phyloP scores from a whole-genome alignment of 2,329 filamentous ascomycete genomes.

The Pyrenophora seminiperda region DNA sequence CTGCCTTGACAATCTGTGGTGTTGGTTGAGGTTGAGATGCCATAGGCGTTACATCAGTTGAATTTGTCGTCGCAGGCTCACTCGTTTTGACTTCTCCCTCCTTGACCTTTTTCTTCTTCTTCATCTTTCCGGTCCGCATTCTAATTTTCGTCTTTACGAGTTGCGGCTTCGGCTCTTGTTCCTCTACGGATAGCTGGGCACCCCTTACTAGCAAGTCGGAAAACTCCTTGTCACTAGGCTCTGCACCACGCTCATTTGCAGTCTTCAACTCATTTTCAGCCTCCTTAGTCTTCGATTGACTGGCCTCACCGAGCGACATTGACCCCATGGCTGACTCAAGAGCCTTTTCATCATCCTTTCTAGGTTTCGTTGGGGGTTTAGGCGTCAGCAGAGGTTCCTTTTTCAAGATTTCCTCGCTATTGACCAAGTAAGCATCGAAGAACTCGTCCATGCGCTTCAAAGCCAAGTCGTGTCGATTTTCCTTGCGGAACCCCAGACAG shows the following conservation, averaged over 20 bases:
- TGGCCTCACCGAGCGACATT: conserved; percentile 26
- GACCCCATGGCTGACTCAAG: conserved; percentile 32
- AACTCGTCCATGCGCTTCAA: conserved; percentile 73
- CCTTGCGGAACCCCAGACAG: conserved; percentile 80
- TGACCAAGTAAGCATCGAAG: conserved; percentile 72
- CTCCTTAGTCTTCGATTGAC: conserved; percentile 8
- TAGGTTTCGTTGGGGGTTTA: conserved; percentile 12
- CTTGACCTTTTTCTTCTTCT: conserved; percentile 27
- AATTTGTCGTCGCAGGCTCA: conserved; percentile 9
- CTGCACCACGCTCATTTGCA: background rate
- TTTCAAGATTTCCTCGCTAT: conserved; percentile 63
- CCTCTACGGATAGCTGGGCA: conserved; percentile 22
- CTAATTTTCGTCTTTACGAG: conserved; percentile 46
- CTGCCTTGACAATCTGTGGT: conserved; percentile 32
- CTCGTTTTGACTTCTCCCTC: conserved; percentile 28
- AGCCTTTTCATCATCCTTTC: conserved; percentile 19
- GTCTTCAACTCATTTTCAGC: conserved; percentile 18
- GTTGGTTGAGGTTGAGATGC: conserved; percentile 5
- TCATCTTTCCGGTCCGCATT: conserved; percentile 40
- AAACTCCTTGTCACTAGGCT: conserved; percentile 39
- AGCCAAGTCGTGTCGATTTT: conserved; percentile 70
- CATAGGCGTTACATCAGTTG: background rate
- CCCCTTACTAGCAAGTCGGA: conserved; percentile 33
- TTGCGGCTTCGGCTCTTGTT: conserved; percentile 23
- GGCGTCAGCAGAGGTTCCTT: conserved; percentile 19